phyloP scores from a whole-genome alignment of 768 basidiomycete genomes.

The Trametes cingulata region DNA sequence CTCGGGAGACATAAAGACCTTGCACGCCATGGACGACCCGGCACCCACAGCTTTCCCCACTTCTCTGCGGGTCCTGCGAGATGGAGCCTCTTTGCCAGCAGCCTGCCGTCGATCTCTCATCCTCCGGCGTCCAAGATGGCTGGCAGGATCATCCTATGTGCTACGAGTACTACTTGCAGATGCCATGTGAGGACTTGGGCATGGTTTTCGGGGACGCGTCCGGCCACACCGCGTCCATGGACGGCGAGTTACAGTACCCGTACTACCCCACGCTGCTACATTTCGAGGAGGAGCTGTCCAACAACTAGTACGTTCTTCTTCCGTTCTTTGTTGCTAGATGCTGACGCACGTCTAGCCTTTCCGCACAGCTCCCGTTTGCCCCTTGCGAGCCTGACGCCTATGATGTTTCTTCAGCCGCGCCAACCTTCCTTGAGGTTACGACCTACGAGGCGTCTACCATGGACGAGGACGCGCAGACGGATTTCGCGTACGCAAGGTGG shows the following conservation, averaged over 20 bases:
- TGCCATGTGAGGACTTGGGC: neutral
- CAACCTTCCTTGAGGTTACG: neutral
- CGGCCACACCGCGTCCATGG: neutral
- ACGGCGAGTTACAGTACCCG: neutral
- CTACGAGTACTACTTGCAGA: neutral
- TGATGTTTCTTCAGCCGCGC: neutral
- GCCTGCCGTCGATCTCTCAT: neutral
- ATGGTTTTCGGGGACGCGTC: neutral
- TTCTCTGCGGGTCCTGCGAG: neutral
- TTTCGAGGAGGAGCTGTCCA: neutral
- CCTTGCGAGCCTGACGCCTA: neutral
- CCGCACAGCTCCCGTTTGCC: neutral
- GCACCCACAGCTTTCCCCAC: neutral
- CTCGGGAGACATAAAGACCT: neutral
- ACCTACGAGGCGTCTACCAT: neutral
- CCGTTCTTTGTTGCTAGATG: neutral
- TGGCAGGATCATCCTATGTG: neutral
- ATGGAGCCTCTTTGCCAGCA: neutral
- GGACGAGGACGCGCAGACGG: too few relatives aligned
- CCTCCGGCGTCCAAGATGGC: neutral
- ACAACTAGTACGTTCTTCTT: neutral
- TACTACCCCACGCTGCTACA: neutral
- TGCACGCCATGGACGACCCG: neutral
- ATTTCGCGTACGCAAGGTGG: too few relatives aligned
- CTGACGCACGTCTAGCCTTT: neutral